Base-by-base conservation (phyloP, 179 eudicot species). In the Beta lomatogona region DNA sequence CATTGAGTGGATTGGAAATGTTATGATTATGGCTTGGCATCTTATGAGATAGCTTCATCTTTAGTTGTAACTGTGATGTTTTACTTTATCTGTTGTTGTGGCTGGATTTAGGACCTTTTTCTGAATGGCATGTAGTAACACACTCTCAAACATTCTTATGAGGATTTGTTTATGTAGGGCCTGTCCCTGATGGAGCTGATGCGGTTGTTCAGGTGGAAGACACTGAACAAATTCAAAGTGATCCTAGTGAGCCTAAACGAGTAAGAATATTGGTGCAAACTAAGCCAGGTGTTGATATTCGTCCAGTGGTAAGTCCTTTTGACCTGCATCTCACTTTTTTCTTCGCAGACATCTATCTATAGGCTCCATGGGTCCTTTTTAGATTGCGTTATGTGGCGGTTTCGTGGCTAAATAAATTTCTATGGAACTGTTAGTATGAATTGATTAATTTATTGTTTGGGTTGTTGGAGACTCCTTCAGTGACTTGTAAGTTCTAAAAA, bases 201-300 rank as follows among this genome's bases (percentile, higher is more conserved):
- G 94, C 98, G 36, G 97, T 94, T 78, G 90, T 95, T 83, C 99
- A 94, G 87, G 98, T 93, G 22, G 99, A 95, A 82, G 99, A 94
- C 77, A 88, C 94, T 60, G 93, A 89, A 82, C 63, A 79, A 82
- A 73, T 88, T 70, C 81, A 82, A 84, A 84, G 76, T 86, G 85
- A 77, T 75, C 79, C 92, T 8, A 69, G 4, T 77, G 91, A 79
- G 77, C 67, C 67, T 45, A 95, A 89, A 83, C 89, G 86, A 79
- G 98, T 95, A 61, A 87, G 87, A 80, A 88, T 94, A 73, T 79
- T 89, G 86, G 92, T 86, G 71, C 89, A 92, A 83, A 85, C 90
- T 75, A 86, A 84, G 73, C 86, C 83, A 72, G 97, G 95, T 80
- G 85, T 86, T 86, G 97, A 94, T 87, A 92, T 95, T 77, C 95